Conservation (phyloP, 1,139 yeast genomes). For the Neolecta irregularis region DNA sequence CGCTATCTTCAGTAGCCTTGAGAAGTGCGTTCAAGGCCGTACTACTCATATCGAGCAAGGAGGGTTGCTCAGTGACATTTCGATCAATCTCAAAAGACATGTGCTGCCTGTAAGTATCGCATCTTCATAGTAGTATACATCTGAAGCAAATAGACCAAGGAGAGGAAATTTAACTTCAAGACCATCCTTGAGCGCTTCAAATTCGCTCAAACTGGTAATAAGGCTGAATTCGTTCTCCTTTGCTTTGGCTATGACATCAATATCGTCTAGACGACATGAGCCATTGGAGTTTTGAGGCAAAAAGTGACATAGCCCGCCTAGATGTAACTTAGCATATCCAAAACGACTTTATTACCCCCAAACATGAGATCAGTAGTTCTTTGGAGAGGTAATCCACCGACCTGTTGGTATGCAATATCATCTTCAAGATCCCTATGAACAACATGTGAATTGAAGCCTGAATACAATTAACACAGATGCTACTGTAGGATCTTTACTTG, state of each 20-base stretch:
- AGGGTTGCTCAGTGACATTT: constrained; percentile 42
- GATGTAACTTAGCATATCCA: too few species aligned
- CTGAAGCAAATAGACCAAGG: constrained; percentile 45
- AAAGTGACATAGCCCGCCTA: constrained; percentile 74
- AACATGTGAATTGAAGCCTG: constrained; percentile 63
- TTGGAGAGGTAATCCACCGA: constrained; percentile 48
- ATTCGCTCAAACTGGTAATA: constrained; percentile 40
- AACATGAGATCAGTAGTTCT: constrained; percentile 63
- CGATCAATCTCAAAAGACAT: constrained; percentile 74
- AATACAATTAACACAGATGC: too few species aligned
- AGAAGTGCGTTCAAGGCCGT: constrained; percentile 54
- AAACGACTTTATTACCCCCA: too few species aligned
- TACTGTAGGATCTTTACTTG: too few species aligned
- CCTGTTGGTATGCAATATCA: constrained; percentile 67
- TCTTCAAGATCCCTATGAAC: constrained; percentile 62
- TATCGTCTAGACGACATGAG: constrained; percentile 54
- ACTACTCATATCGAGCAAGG: constrained; percentile 54
- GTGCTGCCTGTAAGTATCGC: too few species aligned
- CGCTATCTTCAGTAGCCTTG: constrained; percentile 49
- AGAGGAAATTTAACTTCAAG: constrained; percentile 51
- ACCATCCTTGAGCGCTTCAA: constrained; percentile 42
- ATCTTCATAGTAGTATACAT: too few species aligned
- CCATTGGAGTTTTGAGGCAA: constrained; percentile 27
- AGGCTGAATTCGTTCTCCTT: constrained; percentile 45
- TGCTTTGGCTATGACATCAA: constrained; percentile 51